Percentiles rank a stretch among this genome's conserved stretches.
phyloP scores from a whole-genome alignment of 441 rosid genomes.

The Breynia disticha region DNA sequence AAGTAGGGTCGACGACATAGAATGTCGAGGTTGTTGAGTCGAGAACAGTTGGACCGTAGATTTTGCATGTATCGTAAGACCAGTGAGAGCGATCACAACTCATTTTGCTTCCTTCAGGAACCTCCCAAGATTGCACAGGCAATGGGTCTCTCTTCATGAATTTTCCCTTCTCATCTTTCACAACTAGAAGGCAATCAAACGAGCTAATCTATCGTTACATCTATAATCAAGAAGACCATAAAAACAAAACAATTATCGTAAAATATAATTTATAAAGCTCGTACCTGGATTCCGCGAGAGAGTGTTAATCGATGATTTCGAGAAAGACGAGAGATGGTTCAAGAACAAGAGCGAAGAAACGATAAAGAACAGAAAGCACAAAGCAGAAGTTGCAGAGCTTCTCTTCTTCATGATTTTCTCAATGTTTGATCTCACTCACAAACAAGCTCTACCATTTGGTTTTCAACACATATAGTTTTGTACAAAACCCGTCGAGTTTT shows the following conservation, averaged over 20 bases:
- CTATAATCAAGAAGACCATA: too few relatives aligned
- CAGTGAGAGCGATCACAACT: slow-evolving; percentile 42
- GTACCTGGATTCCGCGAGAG: too few relatives aligned
- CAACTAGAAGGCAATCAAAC: neutral
- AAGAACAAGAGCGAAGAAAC: neutral
- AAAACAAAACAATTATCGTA: too few relatives aligned
- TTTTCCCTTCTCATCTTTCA: neutral
- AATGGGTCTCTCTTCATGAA: neutral
- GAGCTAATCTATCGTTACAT: neutral
- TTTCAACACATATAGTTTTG: too few relatives aligned
- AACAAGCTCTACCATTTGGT: too few relatives aligned
- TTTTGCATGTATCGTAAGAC: slow-evolving; percentile 37
- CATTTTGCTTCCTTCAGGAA: slow-evolving; percentile 13
- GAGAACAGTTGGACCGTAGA: slow-evolving; percentile 33
- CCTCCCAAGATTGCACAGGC: neutral
- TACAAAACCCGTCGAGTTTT: too few relatives aligned
- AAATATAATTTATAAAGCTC: too few relatives aligned
- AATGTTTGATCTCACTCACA: too few relatives aligned
- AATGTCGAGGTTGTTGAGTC: slow-evolving; percentile 31
- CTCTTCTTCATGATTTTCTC: neutral
- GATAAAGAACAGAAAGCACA: neutral
- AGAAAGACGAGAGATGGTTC: neutral
- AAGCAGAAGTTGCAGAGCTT: neutral
- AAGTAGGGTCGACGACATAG: slow-evolving; percentile 8
- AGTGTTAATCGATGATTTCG: neutral